Conservation (phyloP, 345 rosid genomes). For the Laguncularia racemosa region DNA sequence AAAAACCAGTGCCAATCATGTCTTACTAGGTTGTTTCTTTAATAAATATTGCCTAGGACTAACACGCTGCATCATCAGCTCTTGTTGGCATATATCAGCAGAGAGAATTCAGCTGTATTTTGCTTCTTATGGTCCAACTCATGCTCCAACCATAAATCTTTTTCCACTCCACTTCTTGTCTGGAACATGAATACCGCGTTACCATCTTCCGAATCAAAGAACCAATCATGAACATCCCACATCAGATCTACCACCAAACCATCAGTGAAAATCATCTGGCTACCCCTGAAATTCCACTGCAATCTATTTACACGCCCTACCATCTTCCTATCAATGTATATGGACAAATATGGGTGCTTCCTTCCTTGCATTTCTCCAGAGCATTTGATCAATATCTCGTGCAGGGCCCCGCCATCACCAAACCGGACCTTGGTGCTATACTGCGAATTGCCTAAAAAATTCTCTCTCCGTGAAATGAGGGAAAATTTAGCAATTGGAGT, state of each 20-base stretch:
- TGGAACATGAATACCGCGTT: slow-evolving; percentile 86
- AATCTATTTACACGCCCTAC: slow-evolving; percentile 74
- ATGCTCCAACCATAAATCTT: slow-evolving; percentile 70
- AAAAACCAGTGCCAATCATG: no score
- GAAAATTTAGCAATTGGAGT: slow-evolving; percentile 20
- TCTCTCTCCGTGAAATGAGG: slow-evolving; percentile 59
- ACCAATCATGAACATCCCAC: slow-evolving; percentile 99
- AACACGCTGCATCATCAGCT: slow-evolving; percentile 16
- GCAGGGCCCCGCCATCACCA: slow-evolving; percentile 42
- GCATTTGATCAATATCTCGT: slow-evolving; percentile 64
- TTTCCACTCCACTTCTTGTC: slow-evolving; percentile 70
- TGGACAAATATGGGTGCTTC: slow-evolving; percentile 53
- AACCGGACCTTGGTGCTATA: slow-evolving; percentile 68
- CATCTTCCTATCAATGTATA: slow-evolving; percentile 64
- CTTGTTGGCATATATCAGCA: slow-evolving; percentile 78
- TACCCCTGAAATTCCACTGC: slow-evolving; percentile 93
- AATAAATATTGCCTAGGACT: background rate
- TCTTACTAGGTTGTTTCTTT: no score
- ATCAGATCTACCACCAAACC: slow-evolving; percentile 74
- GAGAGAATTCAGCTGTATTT: slow-evolving; percentile 60
- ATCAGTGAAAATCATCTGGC: slow-evolving; percentile 76
- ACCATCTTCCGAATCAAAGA: slow-evolving; percentile 44
- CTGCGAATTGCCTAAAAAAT: slow-evolving; percentile 59
- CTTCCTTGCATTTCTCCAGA: slow-evolving; percentile 53
- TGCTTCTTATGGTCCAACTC: slow-evolving; percentile 49